Evolutionary conservation across 176 grass and related monocot genomes (phyloP).

Genomic region (Eremochloa ophiuroides): DNA sequence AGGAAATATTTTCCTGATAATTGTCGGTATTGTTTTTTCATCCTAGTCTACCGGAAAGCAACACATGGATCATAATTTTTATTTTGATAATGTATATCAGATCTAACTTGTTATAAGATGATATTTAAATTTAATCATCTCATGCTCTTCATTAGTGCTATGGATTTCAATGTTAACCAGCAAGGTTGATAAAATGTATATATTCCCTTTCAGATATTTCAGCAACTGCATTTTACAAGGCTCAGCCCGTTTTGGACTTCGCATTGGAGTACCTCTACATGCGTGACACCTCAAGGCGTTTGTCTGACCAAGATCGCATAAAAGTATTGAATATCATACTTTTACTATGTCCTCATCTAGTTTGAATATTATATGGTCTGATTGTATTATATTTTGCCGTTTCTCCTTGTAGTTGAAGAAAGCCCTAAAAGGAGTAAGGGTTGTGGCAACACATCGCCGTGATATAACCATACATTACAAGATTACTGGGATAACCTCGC

Average conservation of each 20-base stretch:
- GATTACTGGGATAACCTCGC: slow-evolving; percentile 52
- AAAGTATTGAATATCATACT: slow-evolving; percentile 23
- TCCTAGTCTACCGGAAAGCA: not conserved
- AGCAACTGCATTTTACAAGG: slow-evolving; percentile 75
- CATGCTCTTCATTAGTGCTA: not conserved
- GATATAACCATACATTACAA: slow-evolving; percentile 49
- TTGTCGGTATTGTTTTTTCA: not conserved
- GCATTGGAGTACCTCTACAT: slow-evolving; percentile 35
- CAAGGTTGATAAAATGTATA: not conserved
- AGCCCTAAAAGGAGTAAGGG: slow-evolving; percentile 53
- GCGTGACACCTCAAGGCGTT: slow-evolving; percentile 31
- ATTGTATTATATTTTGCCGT: not conserved
- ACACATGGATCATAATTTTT: not conserved
- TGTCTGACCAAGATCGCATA: slow-evolving; percentile 40
- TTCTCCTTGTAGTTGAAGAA: slow-evolving; percentile 58
- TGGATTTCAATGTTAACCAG: not conserved
- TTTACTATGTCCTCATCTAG: not conserved
- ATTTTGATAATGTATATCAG: not conserved
- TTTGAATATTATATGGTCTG: not conserved
- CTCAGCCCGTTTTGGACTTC: slow-evolving; percentile 43
- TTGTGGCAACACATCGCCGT: slow-evolving; percentile 48
- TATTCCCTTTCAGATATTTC: slow-evolving; percentile 57
- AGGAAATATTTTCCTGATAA: not conserved
- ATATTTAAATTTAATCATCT: not conserved
- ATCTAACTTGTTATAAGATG: not conserved